phyloP scores from a whole-genome alignment of 306 rosid species.

The Cucumis cinereus region DNA sequence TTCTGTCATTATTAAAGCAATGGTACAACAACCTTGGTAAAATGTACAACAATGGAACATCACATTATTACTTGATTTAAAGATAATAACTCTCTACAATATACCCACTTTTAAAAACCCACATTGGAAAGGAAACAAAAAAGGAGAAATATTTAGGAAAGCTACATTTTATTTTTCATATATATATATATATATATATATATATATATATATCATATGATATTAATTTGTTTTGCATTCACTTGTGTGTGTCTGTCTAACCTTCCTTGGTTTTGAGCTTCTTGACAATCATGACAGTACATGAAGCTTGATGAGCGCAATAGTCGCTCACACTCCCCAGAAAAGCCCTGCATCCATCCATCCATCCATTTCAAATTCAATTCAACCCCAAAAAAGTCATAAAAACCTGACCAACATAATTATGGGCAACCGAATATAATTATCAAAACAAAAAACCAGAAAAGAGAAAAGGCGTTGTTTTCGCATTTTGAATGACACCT shows the following conservation, averaged over 20 bases:
- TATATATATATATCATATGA: too few species aligned
- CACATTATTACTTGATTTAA: not conserved
- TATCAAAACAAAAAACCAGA: too few species aligned
- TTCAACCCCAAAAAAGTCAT: too few species aligned
- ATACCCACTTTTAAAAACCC: not conserved
- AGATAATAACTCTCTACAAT: too few species aligned
- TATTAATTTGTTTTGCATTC: too few species aligned
- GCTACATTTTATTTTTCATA: not conserved
- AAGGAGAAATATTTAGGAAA: not conserved
- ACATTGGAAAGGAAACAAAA: not conserved
- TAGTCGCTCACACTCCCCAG: constrained; percentile 13
- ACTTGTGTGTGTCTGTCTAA: not conserved
- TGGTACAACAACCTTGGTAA: not conserved
- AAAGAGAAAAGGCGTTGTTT: too few species aligned
- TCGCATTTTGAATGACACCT: too few species aligned
- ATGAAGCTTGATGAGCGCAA: constrained; percentile 10
- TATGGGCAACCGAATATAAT: too few species aligned
- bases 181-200: too few species aligned
- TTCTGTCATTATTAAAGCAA: too few species aligned
- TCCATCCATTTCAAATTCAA: not conserved
- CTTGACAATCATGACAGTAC: constrained; percentile 6
- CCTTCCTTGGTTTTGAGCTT: not conserved
- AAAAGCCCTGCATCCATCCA: constrained; percentile 3
- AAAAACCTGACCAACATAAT: too few species aligned
- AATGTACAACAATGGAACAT: not conserved